Evolutionary conservation across 2,329 filamentous ascomycete species (phyloP).

Genomic region (Emergomyces pasteurianus): DNA sequence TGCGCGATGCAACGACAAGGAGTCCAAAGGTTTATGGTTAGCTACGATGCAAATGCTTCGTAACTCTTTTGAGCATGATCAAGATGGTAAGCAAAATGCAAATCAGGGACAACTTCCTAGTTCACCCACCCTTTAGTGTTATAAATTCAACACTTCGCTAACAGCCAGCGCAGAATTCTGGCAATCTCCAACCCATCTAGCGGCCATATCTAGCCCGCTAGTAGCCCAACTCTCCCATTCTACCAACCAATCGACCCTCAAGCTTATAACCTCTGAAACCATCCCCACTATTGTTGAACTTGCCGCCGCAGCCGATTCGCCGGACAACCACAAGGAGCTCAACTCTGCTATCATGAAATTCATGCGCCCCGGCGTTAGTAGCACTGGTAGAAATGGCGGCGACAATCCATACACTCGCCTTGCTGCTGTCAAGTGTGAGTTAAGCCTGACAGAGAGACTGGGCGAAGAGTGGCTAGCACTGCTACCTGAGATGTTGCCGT

Average conservation of each 20-base stretch:
- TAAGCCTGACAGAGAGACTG: constrained; percentile 63
- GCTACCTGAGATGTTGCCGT: constrained; percentile 89
- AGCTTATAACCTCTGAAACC: constrained; percentile 43
- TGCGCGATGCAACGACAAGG: constrained; percentile 28
- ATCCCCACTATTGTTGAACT: constrained; percentile 70
- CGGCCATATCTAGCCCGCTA: constrained; percentile 56
- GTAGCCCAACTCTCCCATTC: constrained; percentile 51
- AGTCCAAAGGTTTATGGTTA: constrained; percentile 52
- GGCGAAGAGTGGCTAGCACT: constrained; percentile 90
- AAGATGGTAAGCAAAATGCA: constrained; percentile 48
- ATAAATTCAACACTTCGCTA: not conserved
- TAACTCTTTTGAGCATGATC: constrained; percentile 74
- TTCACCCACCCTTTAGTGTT: not conserved
- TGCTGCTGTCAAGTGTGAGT: constrained; percentile 71
- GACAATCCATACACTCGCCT: constrained; percentile 61
- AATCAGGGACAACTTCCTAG: not conserved
- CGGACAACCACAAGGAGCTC: constrained; percentile 82
- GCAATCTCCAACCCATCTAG: constrained; percentile 83
- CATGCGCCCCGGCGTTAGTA: constrained; percentile 47
- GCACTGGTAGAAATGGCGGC: constrained; percentile 20
- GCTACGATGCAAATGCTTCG: constrained; percentile 59
- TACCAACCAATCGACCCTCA: constrained; percentile 25
- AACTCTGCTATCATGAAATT: constrained; percentile 67
- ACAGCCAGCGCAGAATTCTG: constrained; percentile 53
- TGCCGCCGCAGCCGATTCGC: constrained; percentile 66